Conservation (phyloP, 805 yeast genomes). For the Saccharomycopsis capsularis region DNA sequence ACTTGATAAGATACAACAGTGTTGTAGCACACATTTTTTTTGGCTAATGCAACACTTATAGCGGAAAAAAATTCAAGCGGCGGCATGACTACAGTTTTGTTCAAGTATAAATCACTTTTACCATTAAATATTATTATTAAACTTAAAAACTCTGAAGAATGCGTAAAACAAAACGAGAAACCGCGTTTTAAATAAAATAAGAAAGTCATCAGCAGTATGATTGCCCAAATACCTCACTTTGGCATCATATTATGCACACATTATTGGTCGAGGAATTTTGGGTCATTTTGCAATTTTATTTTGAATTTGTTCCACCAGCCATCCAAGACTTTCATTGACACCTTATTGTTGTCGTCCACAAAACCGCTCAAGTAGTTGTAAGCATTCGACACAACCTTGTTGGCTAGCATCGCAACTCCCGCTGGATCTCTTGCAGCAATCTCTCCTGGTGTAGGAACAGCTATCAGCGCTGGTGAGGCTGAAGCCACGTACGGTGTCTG, state of each 20-base stretch:
- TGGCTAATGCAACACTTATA: too few relatives aligned
- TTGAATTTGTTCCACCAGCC: conserved; percentile 95
- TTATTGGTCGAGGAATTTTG: conserved; percentile 59
- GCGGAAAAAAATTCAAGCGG: too few relatives aligned
- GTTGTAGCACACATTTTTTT: too few relatives aligned
- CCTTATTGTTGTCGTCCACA: conserved; percentile 70
- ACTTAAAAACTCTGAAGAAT: background rate
- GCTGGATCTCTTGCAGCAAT: conserved; percentile 2
- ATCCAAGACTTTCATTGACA: conserved; percentile 80
- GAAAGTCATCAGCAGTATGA: too few relatives aligned
- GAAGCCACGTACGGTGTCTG: background rate
- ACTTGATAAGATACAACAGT: too few relatives aligned
- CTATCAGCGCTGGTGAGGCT: conserved; percentile 15
- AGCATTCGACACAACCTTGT: conserved; percentile 84
- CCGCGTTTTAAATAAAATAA: background rate
- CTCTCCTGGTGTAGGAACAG: conserved; percentile 24
- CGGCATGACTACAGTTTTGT: too few relatives aligned
- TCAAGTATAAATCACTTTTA: too few relatives aligned
- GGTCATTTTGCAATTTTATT: conserved; percentile 68
- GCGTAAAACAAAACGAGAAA: background rate
- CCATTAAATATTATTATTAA: too few relatives aligned
- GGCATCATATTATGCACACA: too few relatives aligned
- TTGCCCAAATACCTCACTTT: too few relatives aligned
- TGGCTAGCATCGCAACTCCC: conserved; percentile 50
- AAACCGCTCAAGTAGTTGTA: conserved; percentile 89